Evolutionary conservation across 768 basidiomycete species (phyloP).

Genomic region (Boletus patriciae): DNA sequence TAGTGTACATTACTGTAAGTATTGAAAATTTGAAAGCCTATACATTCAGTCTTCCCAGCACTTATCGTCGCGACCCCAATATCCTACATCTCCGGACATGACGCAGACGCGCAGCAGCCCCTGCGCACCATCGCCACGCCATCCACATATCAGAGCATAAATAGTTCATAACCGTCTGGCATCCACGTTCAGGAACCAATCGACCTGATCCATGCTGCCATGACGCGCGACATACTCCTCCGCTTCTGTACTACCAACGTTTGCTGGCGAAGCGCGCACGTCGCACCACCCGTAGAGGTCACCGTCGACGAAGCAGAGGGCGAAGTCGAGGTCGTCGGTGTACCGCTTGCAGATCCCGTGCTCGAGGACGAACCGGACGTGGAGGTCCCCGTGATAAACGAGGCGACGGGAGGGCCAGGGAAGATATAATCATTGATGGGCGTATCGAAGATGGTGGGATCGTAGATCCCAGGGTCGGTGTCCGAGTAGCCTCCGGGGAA

Average conservation of each 20-base stretch:
- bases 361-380: constrained; percentile 13
- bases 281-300: constrained; percentile 5
- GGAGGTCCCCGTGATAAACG: constrained; percentile 34
- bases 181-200: constrained; percentile 10
- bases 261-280: constrained; percentile 24
- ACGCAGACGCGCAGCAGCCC: neutral
- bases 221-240: constrained; percentile 9
- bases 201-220: constrained; percentile 26
- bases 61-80: neutral
- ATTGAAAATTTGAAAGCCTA: neutral
- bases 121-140: neutral
- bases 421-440: constrained; percentile 42
- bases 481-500: constrained; percentile 76
- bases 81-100: neutral
- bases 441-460: constrained; percentile 39
- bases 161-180: neutral
- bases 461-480: constrained; percentile 69
- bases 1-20: constrained; percentile 3
- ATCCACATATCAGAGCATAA: neutral
- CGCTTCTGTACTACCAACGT: constrained; percentile 17
- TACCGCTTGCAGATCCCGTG: neutral
- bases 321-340: constrained; percentile 1
- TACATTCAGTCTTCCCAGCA: neutral
- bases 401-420: constrained; percentile 53
- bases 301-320: constrained; percentile 7